Evolutionary conservation across 257 asterid genomes (phyloP).

Genomic region (Nicotiana sylvestris): DNA sequence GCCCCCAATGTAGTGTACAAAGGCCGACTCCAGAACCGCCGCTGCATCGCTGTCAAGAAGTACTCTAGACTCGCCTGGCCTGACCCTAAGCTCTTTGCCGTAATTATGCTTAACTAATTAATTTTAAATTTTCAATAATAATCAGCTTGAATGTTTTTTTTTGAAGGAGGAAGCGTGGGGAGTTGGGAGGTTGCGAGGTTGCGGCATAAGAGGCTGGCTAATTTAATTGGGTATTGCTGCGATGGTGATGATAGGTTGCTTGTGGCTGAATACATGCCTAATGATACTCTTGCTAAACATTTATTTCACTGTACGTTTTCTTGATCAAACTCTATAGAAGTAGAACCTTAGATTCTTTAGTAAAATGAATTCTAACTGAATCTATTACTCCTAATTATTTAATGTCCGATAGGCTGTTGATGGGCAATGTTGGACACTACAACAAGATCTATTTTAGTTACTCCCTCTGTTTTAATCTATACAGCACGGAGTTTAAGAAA

Average conservation of each 20-base stretch:
- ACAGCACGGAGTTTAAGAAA: no score
- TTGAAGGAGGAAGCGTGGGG: constrained; percentile 84
- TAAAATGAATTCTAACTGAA: no score
- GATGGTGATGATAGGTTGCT: constrained; percentile 95
- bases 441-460: no score
- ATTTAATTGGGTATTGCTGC: constrained; percentile 90
- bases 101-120: constrained; percentile 5
- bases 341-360: no score
- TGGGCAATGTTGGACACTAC: no score
- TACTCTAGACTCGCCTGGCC: constrained; percentile 88
- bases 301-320: constrained; percentile 67
- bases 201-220: constrained; percentile 84
- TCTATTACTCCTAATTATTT: no score
- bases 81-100: constrained; percentile 87
- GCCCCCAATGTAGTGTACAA: constrained; percentile 84
- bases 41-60: constrained; percentile 87
- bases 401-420: no score
- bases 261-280: constrained; percentile 90
- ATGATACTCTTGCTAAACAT: constrained; percentile 96
- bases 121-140: no score
- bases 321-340: no score
- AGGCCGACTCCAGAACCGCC: constrained; percentile 69
- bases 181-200: constrained; percentile 86
- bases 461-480: no score
- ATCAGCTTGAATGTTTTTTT: no score